Conservation (phyloP, 495 filamentous ascomycete species). For the Chaetomidium leptoderma region DNA sequence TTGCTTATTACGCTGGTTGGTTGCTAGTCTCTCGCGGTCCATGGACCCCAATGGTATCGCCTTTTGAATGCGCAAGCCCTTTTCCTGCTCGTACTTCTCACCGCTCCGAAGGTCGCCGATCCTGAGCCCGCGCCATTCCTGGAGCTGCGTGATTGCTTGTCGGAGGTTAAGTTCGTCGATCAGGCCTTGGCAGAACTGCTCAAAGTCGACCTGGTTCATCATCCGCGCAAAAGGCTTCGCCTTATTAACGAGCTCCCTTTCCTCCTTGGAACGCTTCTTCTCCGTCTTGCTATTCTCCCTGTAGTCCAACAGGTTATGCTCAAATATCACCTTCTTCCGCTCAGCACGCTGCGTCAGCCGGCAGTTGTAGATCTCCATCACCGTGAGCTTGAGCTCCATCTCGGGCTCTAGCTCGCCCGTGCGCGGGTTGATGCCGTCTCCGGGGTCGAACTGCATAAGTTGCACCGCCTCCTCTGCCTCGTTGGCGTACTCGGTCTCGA, state of each 20-base stretch:
- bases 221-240: conserved; percentile 93
- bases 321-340: conserved; percentile 93
- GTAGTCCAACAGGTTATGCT: conserved; percentile 90
- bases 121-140: conserved; percentile 85
- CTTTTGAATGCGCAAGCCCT: conserved; percentile 67
- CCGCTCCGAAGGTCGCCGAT: conserved; percentile 80
- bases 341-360: conserved; percentile 88
- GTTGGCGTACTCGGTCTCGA: conserved; percentile 96
- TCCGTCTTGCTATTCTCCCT: conserved; percentile 78
- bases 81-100: conserved; percentile 93
- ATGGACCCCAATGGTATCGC: conserved; percentile 68
- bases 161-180: conserved; percentile 88
- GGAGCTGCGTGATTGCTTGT: conserved; percentile 82
- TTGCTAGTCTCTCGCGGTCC: conserved; percentile 70
- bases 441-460: conserved; percentile 95
- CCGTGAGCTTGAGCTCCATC: conserved; percentile 93
- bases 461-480: conserved; percentile 98
- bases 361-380: conserved; percentile 98
- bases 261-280: conserved; percentile 95
- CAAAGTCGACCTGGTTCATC: conserved; percentile 92
- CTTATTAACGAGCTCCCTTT: conserved; percentile 82
- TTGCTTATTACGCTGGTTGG: conserved; percentile 54
- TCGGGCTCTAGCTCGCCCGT: conserved; percentile 87
- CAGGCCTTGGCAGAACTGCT: conserved; percentile 74
- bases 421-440: conserved; percentile 77